Base-by-base conservation (phyloP, 2,329 filamentous ascomycete species). In the Immersiporthe knoxdaviesiana region DNA sequence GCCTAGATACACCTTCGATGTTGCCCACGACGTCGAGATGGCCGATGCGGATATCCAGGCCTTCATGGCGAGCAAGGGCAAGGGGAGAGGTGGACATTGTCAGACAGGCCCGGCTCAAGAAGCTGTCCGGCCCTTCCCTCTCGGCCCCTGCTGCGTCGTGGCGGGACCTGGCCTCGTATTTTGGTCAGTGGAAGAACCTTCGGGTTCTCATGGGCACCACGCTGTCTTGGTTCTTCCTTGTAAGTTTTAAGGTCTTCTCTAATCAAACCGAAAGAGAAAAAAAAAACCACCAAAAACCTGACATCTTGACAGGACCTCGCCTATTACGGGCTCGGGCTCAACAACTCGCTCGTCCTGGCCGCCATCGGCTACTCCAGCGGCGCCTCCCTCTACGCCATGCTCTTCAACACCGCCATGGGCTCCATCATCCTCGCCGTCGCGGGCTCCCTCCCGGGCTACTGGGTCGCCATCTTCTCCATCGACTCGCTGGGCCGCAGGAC, bases 361-460 rank as follows among this genome's bases (percentile, higher is more conserved):
- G 88, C 89, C 2, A 93, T 95, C 72, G 92, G 92, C 39, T 95
- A 92, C 77, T 86, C 86, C 24, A 81, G 82, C 41, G 90, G 90
- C 12, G 75, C 79, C 44, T 89, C 86, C 27, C 83, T 94, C 27
- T 94, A 93, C 78, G 76, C 90, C 18, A 86, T 87, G 69, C 85
- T 95, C 71, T 88, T 88, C 77, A 92, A 92, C 77, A 90, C 89
- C 67, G 91, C 92, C 11, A 85, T 93, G 1, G 92, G 92, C 8
- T 92, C 92, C 77, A 85, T 95, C 68, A 92, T 95, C 71, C 80
- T 95, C 39, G 87, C 92, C 70, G 92, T 90, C 74, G 92, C 92
- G 7, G 92, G 92, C 50, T 89, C 91, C 18, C 87, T 95, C 5
- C 92, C 92, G 0, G 92, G 92, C 16, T 95, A 94, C 81, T 94